Evolutionary conservation across 1,284 basidiomycete species (phyloP).

Genomic region (Naganishia liquefaciens): DNA sequence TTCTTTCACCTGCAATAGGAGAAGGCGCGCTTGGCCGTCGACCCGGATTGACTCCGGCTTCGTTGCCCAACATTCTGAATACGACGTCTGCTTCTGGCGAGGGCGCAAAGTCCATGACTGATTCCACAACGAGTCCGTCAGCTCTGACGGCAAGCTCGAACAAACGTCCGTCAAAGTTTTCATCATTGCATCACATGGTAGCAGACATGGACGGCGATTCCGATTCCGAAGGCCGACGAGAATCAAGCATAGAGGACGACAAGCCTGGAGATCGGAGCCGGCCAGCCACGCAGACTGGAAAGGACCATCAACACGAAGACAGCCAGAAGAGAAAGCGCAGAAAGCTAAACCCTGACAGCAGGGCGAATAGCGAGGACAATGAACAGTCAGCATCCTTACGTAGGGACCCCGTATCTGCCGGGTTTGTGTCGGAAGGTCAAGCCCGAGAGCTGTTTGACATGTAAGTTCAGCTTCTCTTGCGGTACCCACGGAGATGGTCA

Average conservation of each 20-base stretch:
- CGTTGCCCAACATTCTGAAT: conserved; percentile 20
- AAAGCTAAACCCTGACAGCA: conserved; percentile 1
- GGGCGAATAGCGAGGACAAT: neutral
- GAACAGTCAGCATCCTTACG: conserved; percentile 18
- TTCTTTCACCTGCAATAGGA: conserved; percentile 17
- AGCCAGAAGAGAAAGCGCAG: conserved; percentile 10
- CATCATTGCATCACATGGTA: conserved; percentile 26
- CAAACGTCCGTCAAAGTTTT: conserved; percentile 19
- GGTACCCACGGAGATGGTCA: neutral
- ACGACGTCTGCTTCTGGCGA: neutral
- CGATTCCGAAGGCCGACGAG: conserved; percentile 5
- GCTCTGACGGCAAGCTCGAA: neutral
- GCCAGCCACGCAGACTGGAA: neutral
- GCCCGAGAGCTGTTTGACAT: conserved; percentile 40
- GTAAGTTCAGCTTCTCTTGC: conserved; percentile 32
- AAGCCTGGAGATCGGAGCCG: neutral
- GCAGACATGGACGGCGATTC: conserved; percentile 8
- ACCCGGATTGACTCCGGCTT: conserved; percentile 19
- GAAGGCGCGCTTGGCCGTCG: neutral
- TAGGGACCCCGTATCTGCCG: conserved; percentile 41
- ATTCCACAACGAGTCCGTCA: neutral
- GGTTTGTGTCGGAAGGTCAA: conserved; percentile 39
- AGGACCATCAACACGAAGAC: neutral
- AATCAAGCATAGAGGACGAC: neutral
- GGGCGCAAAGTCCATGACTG: neutral